Evolutionary conservation across 2,329 filamentous ascomycete species (phyloP), one percentile per base, ranked within the genome.

Genomic region (Pyrenophora teres): DNA sequence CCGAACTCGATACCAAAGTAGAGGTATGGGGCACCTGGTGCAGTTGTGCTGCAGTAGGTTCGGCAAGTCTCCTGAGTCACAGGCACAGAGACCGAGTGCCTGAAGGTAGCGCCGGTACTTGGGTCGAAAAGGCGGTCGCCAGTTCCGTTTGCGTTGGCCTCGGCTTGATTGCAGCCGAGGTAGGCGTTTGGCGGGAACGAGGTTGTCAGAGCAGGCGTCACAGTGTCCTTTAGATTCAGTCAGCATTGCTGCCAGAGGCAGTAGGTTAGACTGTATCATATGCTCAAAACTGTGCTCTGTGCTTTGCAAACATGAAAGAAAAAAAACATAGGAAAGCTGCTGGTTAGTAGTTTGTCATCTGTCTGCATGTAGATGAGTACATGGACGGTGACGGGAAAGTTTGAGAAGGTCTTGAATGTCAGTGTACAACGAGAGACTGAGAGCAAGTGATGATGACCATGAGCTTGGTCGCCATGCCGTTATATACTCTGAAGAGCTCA

Each of bases 251-350:
- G 50, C 50, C 50, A 46, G 23, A 49, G 47, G 50, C 54, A 54
- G 47, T 43, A 54, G 37, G 40, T 54, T 54, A 52, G 47, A 42
- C 44, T 40, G 40, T 53, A 38, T 49, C 50, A 49, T 51, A 31
- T 54, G 50, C 40, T 54, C 44, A 49, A 54, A 46, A 47, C 44
- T 55, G 48, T 48, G 36, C 39, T 54, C 50, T 57, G 46, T 46
- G 49, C 27, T 30, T 30, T 43, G 21, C 33, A 49, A 48, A 45
- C 19, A 30, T 30, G 23, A 32, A 30, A 23, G 9, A 35, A 4
- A 30, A 25, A 23, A 3, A 41, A 45, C 36, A 53, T 37, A 48
- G 15, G 43, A 48, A 48, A 39, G 35, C n/a, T 36, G 33, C n/a
- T 16, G 33, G 16, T 36, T 36, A 36, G 33, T 36, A 16, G 33